Percentiles rank a stretch among this genome's conserved stretches.
Evolutionary conservation across 2,329 filamentous ascomycete genomes (phyloP).

Genomic region (Myriangium duriaei): DNA sequence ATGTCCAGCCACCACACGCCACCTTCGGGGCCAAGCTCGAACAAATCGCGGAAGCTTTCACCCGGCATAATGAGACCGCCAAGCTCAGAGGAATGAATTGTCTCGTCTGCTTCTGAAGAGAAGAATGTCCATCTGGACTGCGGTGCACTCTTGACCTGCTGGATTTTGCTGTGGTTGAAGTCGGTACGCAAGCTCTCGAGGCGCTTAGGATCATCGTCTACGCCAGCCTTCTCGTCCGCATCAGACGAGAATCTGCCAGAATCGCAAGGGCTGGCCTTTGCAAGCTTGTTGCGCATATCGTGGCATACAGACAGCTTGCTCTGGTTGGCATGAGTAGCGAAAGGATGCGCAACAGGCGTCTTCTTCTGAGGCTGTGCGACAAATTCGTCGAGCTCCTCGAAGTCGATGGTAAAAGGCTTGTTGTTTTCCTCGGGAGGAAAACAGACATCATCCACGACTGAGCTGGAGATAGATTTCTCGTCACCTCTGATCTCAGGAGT

Average conservation of each 20-base stretch:
- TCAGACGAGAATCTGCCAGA: slow-evolving; percentile 19
- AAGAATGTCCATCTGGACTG: slow-evolving; percentile 76
- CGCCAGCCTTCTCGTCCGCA: slow-evolving; percentile 20
- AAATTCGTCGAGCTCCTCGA: slow-evolving; percentile 87
- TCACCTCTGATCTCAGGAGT: slow-evolving; percentile 37
- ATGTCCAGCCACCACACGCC: slow-evolving; percentile 99
- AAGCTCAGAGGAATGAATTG: slow-evolving; percentile 79
- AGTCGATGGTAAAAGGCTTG: slow-evolving; percentile 74
- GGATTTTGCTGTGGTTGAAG: slow-evolving; percentile 12
- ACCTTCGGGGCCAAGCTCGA: slow-evolving; percentile 55
- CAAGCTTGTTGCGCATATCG: slow-evolving; percentile 4
- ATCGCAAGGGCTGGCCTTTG: slow-evolving; percentile 1
- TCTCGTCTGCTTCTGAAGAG: slow-evolving; percentile 86
- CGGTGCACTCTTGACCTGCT: slow-evolving; percentile 45
- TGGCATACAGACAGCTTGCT: slow-evolving; percentile 11
- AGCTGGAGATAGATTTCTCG: slow-evolving; percentile 49
- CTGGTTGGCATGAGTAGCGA: slow-evolving; percentile 18
- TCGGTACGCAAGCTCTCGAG: slow-evolving; percentile 16
- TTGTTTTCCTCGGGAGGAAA: slow-evolving; percentile 72
- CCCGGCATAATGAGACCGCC: slow-evolving; percentile 80
- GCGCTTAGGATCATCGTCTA: slow-evolving; percentile 34
- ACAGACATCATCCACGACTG: slow-evolving; percentile 77
- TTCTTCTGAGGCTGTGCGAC: slow-evolving; percentile 48
- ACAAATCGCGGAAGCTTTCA: slow-evolving; percentile 79
- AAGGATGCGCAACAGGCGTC: slow-evolving; percentile 32